phyloP scores from a whole-genome alignment of 2,329 filamentous ascomycete species.

The Ascochyta koolunga region DNA sequence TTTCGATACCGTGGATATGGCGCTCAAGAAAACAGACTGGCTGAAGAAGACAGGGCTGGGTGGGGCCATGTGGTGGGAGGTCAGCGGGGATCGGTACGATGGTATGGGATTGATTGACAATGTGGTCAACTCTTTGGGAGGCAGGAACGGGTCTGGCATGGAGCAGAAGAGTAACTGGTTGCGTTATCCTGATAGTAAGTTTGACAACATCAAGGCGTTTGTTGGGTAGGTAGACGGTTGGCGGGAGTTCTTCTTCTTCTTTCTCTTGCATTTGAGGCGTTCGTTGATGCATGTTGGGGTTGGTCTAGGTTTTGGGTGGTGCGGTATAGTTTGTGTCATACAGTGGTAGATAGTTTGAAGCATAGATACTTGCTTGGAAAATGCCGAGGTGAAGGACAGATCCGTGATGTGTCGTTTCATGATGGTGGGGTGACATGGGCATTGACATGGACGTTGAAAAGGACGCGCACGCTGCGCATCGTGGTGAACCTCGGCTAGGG shows the following conservation, averaged over 20 bases:
- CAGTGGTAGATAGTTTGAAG: conserved; percentile 14
- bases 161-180: conserved; percentile 55
- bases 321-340: conserved; percentile 24
- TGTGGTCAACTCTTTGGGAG: conserved; percentile 50
- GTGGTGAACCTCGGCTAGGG: background rate
- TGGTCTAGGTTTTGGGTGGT: conserved; percentile 1
- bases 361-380: conserved; percentile 20
- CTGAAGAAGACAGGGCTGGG: conserved; percentile 72
- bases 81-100: conserved; percentile 73
- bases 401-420: conserved; percentile 14
- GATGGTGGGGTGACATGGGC: background rate
- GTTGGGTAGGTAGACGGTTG: background rate
- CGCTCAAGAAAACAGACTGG: conserved; percentile 72
- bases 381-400: conserved; percentile 10
- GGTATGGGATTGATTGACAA: conserved; percentile 65
- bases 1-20: conserved; percentile 74
- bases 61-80: conserved; percentile 98
- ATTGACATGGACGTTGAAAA: background rate
- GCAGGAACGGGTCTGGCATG: conserved; percentile 49
- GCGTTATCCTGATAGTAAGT: conserved; percentile 59
- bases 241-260: background rate
- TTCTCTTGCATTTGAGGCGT: conserved; percentile 21
- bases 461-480: background rate
- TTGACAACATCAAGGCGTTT: conserved; percentile 53
- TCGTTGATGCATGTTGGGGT: conserved; percentile 16